These are phyloP conservation scores for Mucor circinelloides DNA, from an alignment of 371 early-diverging fungal species.

Conservation along the genomic window DNA sequence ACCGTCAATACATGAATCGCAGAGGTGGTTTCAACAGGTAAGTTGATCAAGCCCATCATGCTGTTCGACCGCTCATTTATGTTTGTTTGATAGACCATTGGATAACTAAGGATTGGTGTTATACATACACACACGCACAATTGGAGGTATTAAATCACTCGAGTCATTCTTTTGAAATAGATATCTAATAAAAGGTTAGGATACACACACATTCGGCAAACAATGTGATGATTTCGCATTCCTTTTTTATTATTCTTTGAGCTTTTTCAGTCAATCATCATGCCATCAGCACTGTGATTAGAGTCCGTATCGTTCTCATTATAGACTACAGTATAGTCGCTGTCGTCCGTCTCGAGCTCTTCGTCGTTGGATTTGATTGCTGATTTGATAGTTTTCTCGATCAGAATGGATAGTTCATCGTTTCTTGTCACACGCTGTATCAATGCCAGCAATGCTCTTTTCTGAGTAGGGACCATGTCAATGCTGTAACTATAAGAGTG, in stretches of 20 bases:
- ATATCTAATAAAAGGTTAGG: conserved; percentile 2
- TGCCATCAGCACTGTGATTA: background rate
- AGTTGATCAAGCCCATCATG: background rate
- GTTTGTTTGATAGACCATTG: conserved; percentile 32
- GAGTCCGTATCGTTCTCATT: background rate
- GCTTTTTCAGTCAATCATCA: background rate
- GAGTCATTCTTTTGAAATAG: background rate
- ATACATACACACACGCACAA: background rate
- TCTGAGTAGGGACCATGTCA: conserved; percentile 12
- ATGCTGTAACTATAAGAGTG: conserved; percentile 1
- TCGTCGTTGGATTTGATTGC: conserved; percentile 3
- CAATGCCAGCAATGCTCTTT: background rate
- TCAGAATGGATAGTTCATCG: background rate
- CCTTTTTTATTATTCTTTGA: background rate
- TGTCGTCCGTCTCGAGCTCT: background rate
- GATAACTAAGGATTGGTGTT: conserved; percentile 21
- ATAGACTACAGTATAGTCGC: background rate
- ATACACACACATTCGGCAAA: background rate
- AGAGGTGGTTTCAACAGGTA: conserved; percentile 88
- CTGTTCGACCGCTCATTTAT: background rate
- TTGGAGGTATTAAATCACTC: background rate
- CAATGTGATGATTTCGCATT: background rate
- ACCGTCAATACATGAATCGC: conserved; percentile 96
- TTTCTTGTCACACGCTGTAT: conserved; percentile 1
- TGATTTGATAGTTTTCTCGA: background rate